Conservation (phyloP, 1,284 basidiomycete species). For the Cronartium quercuum region DNA sequence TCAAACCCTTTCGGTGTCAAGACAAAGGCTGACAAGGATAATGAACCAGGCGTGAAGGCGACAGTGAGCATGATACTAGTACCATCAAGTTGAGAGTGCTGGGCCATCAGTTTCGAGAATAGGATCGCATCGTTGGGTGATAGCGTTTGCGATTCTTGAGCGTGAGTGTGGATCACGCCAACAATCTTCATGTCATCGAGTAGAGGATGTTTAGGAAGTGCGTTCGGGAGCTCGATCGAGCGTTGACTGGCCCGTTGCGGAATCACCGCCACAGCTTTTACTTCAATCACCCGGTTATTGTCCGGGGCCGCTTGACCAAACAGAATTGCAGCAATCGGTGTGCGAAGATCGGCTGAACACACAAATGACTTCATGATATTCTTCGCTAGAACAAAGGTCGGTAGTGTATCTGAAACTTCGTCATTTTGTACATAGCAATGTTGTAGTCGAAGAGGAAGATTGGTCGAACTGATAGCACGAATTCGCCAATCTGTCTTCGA, state of each 20-base stretch:
- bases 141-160: constrained; percentile 54
- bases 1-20: constrained; percentile 82
- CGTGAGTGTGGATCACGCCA: constrained; percentile 52
- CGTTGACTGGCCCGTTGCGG: constrained; percentile 88
- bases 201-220: constrained; percentile 51
- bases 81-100: constrained; percentile 89
- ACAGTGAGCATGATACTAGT: constrained; percentile 87
- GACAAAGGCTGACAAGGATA: constrained; percentile 87
- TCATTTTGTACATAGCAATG: constrained; percentile 99
- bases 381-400: constrained; percentile 95
- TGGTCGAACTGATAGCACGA: constrained; percentile 82
- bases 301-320: constrained; percentile 90
- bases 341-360: constrained; percentile 84
- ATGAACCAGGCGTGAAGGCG: constrained; percentile 95
- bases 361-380: constrained; percentile 95
- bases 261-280: constrained; percentile 91
- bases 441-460: constrained; percentile 89
- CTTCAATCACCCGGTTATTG: constrained; percentile 97
- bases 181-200: constrained; percentile 52
- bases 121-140: constrained; percentile 90
- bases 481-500: constrained; percentile 97
- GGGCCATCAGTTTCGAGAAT: constrained; percentile 92
- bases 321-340: constrained; percentile 88
- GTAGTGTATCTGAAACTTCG: constrained; percentile 94
- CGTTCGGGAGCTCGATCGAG: constrained; percentile 76